Base-by-base conservation (phyloP, 176 grass and related monocot genomes). In the Oryza coarctata region DNA sequence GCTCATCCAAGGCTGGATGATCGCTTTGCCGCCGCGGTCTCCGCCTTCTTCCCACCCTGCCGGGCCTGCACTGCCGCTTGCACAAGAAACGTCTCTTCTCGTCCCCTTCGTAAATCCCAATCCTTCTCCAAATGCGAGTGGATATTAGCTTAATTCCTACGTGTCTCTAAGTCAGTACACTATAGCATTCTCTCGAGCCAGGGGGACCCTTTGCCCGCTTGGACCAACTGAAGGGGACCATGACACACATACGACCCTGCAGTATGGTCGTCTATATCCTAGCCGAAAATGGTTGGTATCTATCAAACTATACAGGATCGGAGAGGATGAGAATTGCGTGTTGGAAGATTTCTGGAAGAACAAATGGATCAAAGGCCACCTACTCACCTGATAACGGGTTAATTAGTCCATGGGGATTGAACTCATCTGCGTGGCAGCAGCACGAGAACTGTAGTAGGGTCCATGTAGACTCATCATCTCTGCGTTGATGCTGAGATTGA, bases 211-310 rank as follows among this genome's bases (percentile, higher is more conserved):
- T 35, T 70, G 3, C 11, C 11, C 26, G 63, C 23, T 62, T 31
- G 69, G 45, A 49, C 45, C 18, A 3, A 68, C n/a, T 45, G 12
- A 29, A 47, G 12, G 65, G 73, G 76, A 47, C 81, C 81, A 73
- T 61, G 3, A 14, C 41, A 18, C 6, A 25, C 52, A 33, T 31
- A 78, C 67, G 41, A 26, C 22, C 26, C 80, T 69, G 50, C n/a
- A 1, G 43, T 18, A 15, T 60, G 55, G 28, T 35, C 66, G 12
- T 26, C 9, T 34, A 45, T 28, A 45, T 39, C 75, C 63, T 79
- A 65, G 75, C 57, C 30, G 57, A 25, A 86, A 86, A 86, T 65
- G 83, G 39, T 79, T 72, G 45, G 57, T 80, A 50, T 43, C 65
- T 44, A 10, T 20, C 23, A 4, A 82, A 75, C 32, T 20, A 35